phyloP scores from a whole-genome alignment of 2,329 filamentous ascomycete genomes.

The Pestalotiopsis sp. region DNA sequence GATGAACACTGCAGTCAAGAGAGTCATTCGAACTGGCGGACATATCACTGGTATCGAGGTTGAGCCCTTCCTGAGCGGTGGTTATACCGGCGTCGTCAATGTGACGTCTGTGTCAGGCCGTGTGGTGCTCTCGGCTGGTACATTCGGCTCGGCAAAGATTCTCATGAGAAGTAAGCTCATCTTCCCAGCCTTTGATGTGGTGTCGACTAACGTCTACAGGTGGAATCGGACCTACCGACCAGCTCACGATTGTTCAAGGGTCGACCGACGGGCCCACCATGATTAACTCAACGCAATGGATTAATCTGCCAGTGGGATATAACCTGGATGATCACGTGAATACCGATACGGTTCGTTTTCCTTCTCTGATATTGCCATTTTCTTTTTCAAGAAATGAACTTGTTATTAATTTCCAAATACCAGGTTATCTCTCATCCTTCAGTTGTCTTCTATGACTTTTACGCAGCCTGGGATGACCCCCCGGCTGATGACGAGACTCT shows the following conservation, averaged over 20 bases:
- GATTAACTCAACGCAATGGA: slow-evolving; percentile 55
- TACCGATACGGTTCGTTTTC: background rate
- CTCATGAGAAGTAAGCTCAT: slow-evolving; percentile 63
- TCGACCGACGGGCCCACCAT: slow-evolving; percentile 54
- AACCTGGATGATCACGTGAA: slow-evolving; percentile 62
- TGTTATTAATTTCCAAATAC: slow-evolving; percentile 27
- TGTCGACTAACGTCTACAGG: slow-evolving; percentile 18
- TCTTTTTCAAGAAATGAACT: too few species aligned
- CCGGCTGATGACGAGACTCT: slow-evolving; percentile 42
- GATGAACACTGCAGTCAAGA: slow-evolving; percentile 67
- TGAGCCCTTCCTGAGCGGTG: slow-evolving; percentile 54
- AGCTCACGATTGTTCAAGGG: slow-evolving; percentile 55
- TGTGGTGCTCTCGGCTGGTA: slow-evolving; percentile 69
- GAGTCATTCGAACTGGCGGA: slow-evolving; percentile 64
- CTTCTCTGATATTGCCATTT: too few species aligned
- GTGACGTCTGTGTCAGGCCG: slow-evolving; percentile 62
- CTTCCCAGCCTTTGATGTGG: slow-evolving; percentile 50
- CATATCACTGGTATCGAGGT: slow-evolving; percentile 69
- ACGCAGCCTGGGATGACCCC: slow-evolving; percentile 58
- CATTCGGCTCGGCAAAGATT: slow-evolving; percentile 71
- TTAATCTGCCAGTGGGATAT: slow-evolving; percentile 60
- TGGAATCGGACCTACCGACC: slow-evolving; percentile 67
- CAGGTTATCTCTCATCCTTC: slow-evolving; percentile 49
- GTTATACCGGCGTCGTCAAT: slow-evolving; percentile 61
- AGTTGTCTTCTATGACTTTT: slow-evolving; percentile 67